Conservation (phyloP, 2,329 filamentous ascomycete genomes). For the Neofusicoccum cordaticola region DNA sequence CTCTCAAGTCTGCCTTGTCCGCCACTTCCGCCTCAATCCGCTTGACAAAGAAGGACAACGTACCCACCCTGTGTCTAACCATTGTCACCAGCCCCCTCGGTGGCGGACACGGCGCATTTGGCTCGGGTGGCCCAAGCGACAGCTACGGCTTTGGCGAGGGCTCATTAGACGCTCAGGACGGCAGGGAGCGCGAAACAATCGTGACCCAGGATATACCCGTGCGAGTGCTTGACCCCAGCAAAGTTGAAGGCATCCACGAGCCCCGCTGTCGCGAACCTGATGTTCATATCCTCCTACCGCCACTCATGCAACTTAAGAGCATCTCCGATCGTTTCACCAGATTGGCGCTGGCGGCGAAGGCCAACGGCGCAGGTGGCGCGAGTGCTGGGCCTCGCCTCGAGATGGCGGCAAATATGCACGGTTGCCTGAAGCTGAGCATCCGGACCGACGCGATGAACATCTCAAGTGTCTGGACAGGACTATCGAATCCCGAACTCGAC, state of each 20-base stretch:
- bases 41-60: constrained; percentile 86
- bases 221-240: constrained; percentile 76
- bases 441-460: constrained; percentile 82
- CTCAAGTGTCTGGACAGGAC: constrained; percentile 77
- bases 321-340: constrained; percentile 96
- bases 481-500: constrained; percentile 86
- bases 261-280: constrained; percentile 87
- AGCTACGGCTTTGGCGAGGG: constrained; percentile 32
- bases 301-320: constrained; percentile 82
- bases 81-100: constrained; percentile 73
- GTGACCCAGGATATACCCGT: constrained; percentile 97
- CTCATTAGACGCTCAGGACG: constrained; percentile 36
- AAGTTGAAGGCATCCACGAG: constrained; percentile 91
- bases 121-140: constrained; percentile 25
- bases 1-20: constrained; percentile 83
- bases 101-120: constrained; percentile 42
- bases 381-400: constrained; percentile 65
- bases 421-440: constrained; percentile 75
- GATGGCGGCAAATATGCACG: constrained; percentile 91
- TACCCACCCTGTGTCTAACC: constrained; percentile 84
- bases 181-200: constrained; percentile 80
- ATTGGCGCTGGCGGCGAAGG: constrained; percentile 51
- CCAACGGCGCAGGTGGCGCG: constrained; percentile 34
- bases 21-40: constrained; percentile 80
- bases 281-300: constrained; percentile 87